Percentiles rank a stretch among this genome's conserved stretches.
Conservation (phyloP, 306 rosid genomes). For the Cucurbita ficifolia region DNA sequence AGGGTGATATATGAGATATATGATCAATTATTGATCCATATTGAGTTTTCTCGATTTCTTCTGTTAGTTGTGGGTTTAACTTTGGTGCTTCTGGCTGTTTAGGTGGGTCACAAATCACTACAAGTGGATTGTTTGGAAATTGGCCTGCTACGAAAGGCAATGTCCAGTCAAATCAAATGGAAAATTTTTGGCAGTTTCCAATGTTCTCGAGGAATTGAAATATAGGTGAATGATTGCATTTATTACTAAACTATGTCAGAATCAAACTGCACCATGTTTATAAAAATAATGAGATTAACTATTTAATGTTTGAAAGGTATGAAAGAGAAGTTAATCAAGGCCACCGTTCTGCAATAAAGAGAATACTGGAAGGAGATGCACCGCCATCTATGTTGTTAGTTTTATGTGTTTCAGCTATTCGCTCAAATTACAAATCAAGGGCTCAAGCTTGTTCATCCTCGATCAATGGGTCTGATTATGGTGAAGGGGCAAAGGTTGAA, state of each 20-base stretch:
- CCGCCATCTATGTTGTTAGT: slow-evolving; percentile 56
- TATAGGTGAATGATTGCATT: slow-evolving; percentile 38
- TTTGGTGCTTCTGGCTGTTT: slow-evolving; percentile 12
- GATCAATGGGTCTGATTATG: slow-evolving; percentile 16
- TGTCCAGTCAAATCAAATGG: slow-evolving; percentile 35
- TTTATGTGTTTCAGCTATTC: slow-evolving; percentile 69
- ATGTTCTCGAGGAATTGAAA: slow-evolving; percentile 84
- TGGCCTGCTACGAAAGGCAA: slow-evolving; percentile 74
- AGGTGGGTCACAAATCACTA: slow-evolving; percentile 90
- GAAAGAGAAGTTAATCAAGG: slow-evolving; percentile 87
- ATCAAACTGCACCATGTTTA: slow-evolving; percentile 4
- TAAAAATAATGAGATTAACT: background rate
- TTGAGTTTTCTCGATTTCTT: background rate
- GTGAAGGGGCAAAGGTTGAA: slow-evolving; percentile 38
- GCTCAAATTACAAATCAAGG: slow-evolving; percentile 22
- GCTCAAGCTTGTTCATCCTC: slow-evolving; percentile 14
- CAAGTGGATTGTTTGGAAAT: slow-evolving; percentile 93
- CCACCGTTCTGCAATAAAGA: slow-evolving; percentile 77
- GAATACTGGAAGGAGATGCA: slow-evolving; percentile 84
- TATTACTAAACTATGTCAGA: background rate
- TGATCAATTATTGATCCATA: background rate
- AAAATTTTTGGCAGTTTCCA: slow-evolving; percentile 39
- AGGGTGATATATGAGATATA: background rate
- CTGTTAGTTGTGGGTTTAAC: background rate
- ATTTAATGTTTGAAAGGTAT: slow-evolving; percentile 32